These are phyloP conservation scores for Lepiota brunneoincarnata DNA, from an alignment of 768 basidiomycete species.

Conservation along the genomic window DNA sequence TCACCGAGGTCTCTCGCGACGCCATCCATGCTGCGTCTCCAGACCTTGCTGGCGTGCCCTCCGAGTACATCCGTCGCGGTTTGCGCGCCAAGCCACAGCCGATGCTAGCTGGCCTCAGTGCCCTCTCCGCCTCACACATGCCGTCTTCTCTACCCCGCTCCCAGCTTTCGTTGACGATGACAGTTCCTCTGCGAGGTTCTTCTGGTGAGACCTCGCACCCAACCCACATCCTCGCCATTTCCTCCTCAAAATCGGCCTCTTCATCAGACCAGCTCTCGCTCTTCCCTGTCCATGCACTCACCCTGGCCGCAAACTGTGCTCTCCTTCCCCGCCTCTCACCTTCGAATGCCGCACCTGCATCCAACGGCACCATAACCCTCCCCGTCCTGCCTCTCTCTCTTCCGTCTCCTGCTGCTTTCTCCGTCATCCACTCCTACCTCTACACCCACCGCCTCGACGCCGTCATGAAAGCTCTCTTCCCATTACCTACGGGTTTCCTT, in stretches of 20 bases:
- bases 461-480: conserved; percentile 65
- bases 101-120: conserved; percentile 54
- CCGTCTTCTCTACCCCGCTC: conserved; percentile 67
- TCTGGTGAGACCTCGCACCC: conserved; percentile 37
- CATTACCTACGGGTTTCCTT: conserved; percentile 46
- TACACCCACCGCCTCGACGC: conserved; percentile 61
- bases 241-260: conserved; percentile 39
- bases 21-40: conserved; percentile 66
- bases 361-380: conserved; percentile 36
- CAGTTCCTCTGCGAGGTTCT: conserved; percentile 37
- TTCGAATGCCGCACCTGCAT: conserved; percentile 22
- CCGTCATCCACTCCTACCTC: conserved; percentile 61
- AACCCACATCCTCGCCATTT: conserved; percentile 57
- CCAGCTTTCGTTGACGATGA: conserved; percentile 59
- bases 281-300: conserved; percentile 60
- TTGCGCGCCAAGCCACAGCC: conserved; percentile 44
- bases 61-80: conserved; percentile 66
- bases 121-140: conserved; percentile 50
- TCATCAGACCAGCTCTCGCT: conserved; percentile 43
- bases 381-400: conserved; percentile 71
- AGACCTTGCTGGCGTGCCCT: conserved; percentile 59
- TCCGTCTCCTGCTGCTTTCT: conserved; percentile 69
- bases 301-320: conserved; percentile 61
- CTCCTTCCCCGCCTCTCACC: conserved; percentile 50
- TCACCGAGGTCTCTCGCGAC: conserved; percentile 53